Evolutionary conservation across 2,329 filamentous ascomycete species (phyloP), one percentile per base, ranked within the genome.

Genomic region (Fusarium irregulare): DNA sequence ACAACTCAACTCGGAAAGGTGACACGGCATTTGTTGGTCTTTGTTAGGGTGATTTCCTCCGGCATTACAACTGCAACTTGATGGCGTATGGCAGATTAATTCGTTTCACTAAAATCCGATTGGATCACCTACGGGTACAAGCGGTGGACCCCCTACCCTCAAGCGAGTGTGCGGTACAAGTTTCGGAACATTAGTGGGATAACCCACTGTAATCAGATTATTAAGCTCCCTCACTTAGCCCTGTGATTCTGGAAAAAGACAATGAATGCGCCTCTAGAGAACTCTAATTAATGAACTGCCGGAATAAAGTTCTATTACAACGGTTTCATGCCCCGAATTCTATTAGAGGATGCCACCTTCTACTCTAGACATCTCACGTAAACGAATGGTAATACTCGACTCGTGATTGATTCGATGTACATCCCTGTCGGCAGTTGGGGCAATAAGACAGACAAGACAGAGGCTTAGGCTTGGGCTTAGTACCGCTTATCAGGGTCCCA

Each of bases 361-460:
- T 66, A 7, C 55, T 57, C 66, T 47, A 42, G 37, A 48, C 18
- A 44, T 49, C 32, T 55, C 41, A 64, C 68, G 56, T 66, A 55
- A 49, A 70, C 68, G 53, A 58, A 69, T 69, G 18, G 28, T 23
- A 48, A 27, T 14, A 10, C 34, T 51, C 49, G 21, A 6, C 34
- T 18, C 4, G 16, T 37, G 34, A 37, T 37, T 51, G 30, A 51
- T 51, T 20, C 23, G 32, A 51, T 40, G 32, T 25, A 21, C 18
- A 71, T 62, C 68, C 68, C 42, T 71, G 68, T 71, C 68, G 68
- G 68, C 25, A 71, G 59, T 69, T 71, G 68, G 56, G 37, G 46
- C 13, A 57, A 18, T 27, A 56, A 53, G 8, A 10, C 25, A n/a
- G 28, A 12, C 10, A 12, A 49, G 47, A 20, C 13, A 3, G 9